Percentiles rank a stretch among this genome's conserved stretches.
phyloP scores from a whole-genome alignment of 208 protist genomes.

The Acanthamoeba triangularis region DNA sequence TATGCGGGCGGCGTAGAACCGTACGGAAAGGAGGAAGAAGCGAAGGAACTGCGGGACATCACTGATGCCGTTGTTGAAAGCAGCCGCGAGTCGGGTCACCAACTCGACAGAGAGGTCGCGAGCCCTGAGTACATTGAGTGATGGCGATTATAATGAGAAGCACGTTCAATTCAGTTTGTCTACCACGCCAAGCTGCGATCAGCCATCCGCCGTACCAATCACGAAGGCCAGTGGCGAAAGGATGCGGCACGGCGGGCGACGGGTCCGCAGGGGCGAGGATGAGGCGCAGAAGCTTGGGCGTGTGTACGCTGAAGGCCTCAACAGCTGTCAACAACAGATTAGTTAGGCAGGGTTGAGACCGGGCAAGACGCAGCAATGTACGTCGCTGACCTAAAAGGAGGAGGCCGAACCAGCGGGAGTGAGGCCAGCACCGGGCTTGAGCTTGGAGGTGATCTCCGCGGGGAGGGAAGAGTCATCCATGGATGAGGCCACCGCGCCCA shows the following conservation, averaged over 20 bases:
- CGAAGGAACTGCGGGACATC: conserved; percentile 60
- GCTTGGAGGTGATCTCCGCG: background rate
- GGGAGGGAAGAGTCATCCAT: conserved; percentile 56
- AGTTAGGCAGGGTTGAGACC: too few relatives aligned
- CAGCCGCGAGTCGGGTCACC: background rate
- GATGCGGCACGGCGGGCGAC: conserved; percentile 29
- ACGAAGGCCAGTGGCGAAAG: conserved; percentile 33
- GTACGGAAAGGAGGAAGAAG: conserved; percentile 65
- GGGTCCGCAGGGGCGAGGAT: conserved; percentile 58
- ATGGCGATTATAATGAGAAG: background rate
- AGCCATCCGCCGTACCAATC: background rate
- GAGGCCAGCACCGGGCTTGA: conserved; percentile 20
- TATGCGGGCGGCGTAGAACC: too few relatives aligned
- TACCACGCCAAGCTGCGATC: background rate
- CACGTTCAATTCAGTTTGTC: background rate
- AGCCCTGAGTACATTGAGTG: background rate
- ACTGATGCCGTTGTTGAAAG: conserved; percentile 31
- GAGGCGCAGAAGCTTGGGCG: conserved; percentile 5
- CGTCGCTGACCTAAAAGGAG: background rate
- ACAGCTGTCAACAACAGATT: conserved; percentile 7
- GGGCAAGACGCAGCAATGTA: background rate
- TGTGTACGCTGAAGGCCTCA: conserved; percentile 30
- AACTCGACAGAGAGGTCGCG: conserved; percentile 34
- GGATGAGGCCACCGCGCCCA: conserved; percentile 26
- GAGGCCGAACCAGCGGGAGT: background rate